A percentile compares a stretch with the other conserved stretches of the same genome.
Conservation (phyloP, 495 filamentous ascomycete species). For the Cetradonia linearis region DNA sequence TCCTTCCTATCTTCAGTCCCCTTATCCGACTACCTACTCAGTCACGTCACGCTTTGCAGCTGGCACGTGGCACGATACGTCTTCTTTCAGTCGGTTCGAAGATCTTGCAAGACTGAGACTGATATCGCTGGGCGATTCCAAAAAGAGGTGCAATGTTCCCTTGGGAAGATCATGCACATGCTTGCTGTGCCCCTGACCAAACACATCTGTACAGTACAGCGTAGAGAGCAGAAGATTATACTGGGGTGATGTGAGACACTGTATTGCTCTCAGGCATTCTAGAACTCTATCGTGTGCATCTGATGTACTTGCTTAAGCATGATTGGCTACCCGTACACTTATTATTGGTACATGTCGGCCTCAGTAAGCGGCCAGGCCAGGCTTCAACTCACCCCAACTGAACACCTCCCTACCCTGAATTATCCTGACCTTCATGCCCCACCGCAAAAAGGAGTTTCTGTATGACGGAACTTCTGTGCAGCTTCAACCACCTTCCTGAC, state of each 20-base stretch:
- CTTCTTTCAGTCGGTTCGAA: background rate
- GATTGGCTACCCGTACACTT: constrained; percentile 13
- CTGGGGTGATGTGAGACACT: too few species aligned
- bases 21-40: background rate
- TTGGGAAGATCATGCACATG: background rate
- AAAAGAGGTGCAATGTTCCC: background rate
- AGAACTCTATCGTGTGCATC: background rate
- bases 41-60: too few species aligned
- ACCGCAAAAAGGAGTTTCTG: too few species aligned
- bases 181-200: background rate
- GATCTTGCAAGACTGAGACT: background rate
- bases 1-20: background rate
- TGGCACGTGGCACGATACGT: background rate
- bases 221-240: too few species aligned
- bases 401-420: background rate
- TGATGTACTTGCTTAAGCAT: constrained; percentile 4
- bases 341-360: constrained; percentile 6
- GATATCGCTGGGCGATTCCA: background rate
- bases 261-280: background rate
- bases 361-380: constrained; percentile 9
- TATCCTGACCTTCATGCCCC: background rate
- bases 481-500: background rate
- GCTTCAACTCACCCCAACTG: constrained; percentile 2
- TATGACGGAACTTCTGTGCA: background rate
- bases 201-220: background rate